phyloP scores from a whole-genome alignment of 176 grass and related monocot genomes.

The Echinochloa phyllopogon region DNA sequence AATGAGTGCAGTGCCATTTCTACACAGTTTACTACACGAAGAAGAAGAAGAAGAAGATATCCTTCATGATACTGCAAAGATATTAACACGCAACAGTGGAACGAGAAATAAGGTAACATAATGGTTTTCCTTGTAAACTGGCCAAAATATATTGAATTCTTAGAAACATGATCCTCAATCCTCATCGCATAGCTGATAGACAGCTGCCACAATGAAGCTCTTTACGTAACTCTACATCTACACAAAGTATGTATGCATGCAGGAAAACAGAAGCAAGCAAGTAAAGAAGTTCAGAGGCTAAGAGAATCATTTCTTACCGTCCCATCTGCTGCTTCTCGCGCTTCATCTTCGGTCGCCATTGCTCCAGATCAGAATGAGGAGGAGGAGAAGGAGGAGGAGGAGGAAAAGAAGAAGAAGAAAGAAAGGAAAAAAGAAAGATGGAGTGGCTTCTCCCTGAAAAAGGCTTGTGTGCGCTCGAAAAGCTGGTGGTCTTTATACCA shows the following conservation, averaged over 20 bases:
- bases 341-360: constrained; percentile 52
- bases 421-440: constrained; percentile 19
- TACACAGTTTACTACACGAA: constrained; percentile 33
- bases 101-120: not conserved
- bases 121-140: constrained; percentile 11
- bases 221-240: constrained; percentile 1
- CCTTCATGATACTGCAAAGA: not conserved
- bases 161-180: constrained; percentile 15
- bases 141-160: not conserved
- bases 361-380: constrained; percentile 58
- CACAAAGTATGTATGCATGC: constrained; percentile 40
- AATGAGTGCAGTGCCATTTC: constrained; percentile 3
- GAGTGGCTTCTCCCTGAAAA: constrained; percentile 42
- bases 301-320: constrained; percentile 45
- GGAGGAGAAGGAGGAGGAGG: constrained; percentile 11
- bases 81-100: not conserved
- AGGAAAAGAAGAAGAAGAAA: constrained; percentile 15
- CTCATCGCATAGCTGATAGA: constrained; percentile 31
- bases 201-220: constrained; percentile 1
- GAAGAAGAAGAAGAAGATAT: not conserved
- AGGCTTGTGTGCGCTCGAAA: constrained; percentile 46
- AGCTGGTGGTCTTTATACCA: constrained; percentile 62
- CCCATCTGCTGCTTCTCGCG: constrained; percentile 44
- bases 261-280: constrained; percentile 43
- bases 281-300: constrained; percentile 9